Conservation (phyloP, 139 green algal species). For the Tetraselmis striata region DNA sequence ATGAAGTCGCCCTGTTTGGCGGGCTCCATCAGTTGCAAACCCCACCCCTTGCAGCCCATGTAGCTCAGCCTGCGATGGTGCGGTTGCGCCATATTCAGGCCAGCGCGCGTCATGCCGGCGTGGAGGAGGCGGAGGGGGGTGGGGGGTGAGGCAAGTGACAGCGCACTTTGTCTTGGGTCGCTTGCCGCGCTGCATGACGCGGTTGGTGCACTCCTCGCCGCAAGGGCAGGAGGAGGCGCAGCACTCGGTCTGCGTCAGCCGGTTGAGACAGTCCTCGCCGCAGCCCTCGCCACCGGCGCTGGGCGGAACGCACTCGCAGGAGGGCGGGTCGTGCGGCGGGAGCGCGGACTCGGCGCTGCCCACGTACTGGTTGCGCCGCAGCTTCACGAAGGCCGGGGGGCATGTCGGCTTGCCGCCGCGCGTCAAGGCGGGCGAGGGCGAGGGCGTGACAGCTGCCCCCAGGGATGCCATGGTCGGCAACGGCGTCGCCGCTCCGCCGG, state of each 20-base stretch:
- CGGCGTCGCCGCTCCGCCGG: no score
- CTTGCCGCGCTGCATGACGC: slow-evolving; percentile 17
- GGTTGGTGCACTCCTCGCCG: slow-evolving; percentile 23
- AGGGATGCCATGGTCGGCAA: no score
- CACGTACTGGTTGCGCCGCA: background rate
- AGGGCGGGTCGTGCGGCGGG: background rate
- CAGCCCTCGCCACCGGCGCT: background rate
- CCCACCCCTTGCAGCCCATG: slow-evolving; percentile 25
- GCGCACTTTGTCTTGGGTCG: slow-evolving; percentile 8
- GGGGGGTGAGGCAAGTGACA: no score
- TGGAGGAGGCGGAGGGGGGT: no score
- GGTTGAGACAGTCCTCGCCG: slow-evolving; percentile 27
- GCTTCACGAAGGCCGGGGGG: slow-evolving; percentile 6
- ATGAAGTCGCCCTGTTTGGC: slow-evolving; percentile 17
- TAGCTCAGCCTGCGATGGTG: slow-evolving; percentile 2
- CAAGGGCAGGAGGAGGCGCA: slow-evolving; percentile 14
- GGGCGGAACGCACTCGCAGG: slow-evolving; percentile 72
- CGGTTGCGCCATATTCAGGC: no score
- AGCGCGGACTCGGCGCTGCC: background rate
- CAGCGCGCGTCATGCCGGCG: no score
- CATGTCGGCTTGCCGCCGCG: no score
- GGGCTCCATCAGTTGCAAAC: slow-evolving; percentile 9
- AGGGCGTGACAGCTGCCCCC: no score
- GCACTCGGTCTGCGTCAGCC: slow-evolving; percentile 21
- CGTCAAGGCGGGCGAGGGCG: no score